phyloP scores from a whole-genome alignment of 176 grass and related monocot species.

The Eragrostis nindensis region DNA sequence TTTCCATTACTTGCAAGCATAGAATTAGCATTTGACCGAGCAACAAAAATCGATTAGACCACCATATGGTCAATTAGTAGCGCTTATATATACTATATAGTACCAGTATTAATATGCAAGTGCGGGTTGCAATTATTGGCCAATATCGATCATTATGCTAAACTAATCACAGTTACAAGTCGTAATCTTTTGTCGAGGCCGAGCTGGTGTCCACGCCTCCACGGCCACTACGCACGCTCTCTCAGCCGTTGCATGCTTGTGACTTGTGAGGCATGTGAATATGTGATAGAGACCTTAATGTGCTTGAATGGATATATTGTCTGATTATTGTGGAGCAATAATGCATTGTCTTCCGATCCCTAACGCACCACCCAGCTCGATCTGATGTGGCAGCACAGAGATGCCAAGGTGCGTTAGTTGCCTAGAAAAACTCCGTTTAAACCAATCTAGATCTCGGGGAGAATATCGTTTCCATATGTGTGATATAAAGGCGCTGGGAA shows the following conservation, averaged over 20 bases:
- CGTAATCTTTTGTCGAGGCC: constrained; percentile 17
- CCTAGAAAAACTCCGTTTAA: background rate
- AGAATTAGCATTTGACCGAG: constrained; percentile 25
- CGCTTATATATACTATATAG: background rate
- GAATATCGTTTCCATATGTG: background rate
- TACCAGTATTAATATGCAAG: too few species aligned
- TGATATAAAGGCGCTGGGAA: background rate
- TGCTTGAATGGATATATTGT: background rate
- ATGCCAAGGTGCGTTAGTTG: background rate
- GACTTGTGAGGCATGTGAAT: too few species aligned
- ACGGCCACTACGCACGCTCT: constrained; percentile 7
- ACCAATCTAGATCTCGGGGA: background rate
- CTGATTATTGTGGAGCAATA: constrained; percentile 34
- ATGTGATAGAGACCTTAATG: constrained; percentile 18
- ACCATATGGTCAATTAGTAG: background rate
- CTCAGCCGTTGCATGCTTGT: too few species aligned
- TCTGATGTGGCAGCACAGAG: background rate
- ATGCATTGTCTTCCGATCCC: constrained; percentile 4
- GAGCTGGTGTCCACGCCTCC: constrained; percentile 19
- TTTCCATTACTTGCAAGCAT: constrained; percentile 29
- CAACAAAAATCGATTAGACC: background rate
- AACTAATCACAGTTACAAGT: background rate
- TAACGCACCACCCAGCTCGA: background rate
- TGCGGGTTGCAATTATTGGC: constrained; percentile 35
- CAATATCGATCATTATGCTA: background rate